A percentile compares a stretch with the other conserved stretches of the same genome.
Conservation (phyloP, 495 filamentous ascomycete genomes). For the Xylaria telfairii region DNA sequence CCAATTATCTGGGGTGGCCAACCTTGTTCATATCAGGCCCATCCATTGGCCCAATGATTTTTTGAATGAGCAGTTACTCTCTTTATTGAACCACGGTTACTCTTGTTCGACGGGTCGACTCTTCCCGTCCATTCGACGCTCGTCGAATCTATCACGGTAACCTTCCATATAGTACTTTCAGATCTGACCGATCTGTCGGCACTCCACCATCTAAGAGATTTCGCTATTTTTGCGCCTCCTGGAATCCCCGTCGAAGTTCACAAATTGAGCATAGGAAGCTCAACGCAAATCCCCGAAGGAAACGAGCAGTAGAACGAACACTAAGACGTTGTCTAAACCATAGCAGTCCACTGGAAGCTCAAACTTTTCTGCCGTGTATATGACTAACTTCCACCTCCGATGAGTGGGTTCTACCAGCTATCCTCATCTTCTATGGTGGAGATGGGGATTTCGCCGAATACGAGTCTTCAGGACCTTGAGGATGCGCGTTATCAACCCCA, state of each 20-base stretch:
- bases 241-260: background rate
- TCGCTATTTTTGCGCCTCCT: background rate
- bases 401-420: constrained; percentile 59
- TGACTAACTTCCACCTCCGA: constrained; percentile 31
- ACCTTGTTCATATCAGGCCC: constrained; percentile 21
- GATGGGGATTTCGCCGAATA: constrained; percentile 44
- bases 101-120: constrained; percentile 2
- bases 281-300: background rate
- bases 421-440: constrained; percentile 54
- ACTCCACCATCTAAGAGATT: background rate
- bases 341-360: background rate
- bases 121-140: background rate
- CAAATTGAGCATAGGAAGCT: constrained; percentile 1
- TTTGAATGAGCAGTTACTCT: constrained; percentile 11
- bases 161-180: background rate
- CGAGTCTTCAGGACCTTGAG: constrained; percentile 45
- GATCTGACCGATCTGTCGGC: background rate
- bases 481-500: constrained; percentile 44
- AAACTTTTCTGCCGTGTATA: background rate
- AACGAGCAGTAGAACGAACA: constrained; percentile 13
- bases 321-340: constrained; percentile 11
- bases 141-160: constrained; percentile 7
- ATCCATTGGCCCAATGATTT: constrained; percentile 13
- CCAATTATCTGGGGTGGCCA: constrained; percentile 26
- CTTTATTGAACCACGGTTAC: constrained; percentile 3